A percentile compares a stretch with the other conserved stretches of the same genome.
phyloP scores from a whole-genome alignment of 176 grass and related monocot species.

The Panicum miliaceum region DNA sequence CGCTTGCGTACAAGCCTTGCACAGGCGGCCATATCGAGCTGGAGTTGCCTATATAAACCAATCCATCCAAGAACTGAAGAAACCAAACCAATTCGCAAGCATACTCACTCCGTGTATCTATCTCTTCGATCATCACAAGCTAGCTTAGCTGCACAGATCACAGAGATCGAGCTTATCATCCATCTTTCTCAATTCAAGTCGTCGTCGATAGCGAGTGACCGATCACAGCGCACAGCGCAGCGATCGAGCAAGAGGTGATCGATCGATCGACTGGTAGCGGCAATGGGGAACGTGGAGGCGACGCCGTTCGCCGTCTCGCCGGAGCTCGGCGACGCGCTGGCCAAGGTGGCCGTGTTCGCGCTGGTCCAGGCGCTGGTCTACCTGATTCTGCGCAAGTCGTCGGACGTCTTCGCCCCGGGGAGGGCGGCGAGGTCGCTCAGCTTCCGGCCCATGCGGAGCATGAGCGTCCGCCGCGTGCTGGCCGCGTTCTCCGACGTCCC shows the following conservation, averaged over 20 bases:
- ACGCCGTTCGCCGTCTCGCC: background rate
- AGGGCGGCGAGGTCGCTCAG: conserved; percentile 27
- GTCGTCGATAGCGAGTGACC: background rate
- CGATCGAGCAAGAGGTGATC: no score
- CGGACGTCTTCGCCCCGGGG: conserved; percentile 54
- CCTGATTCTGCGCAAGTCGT: conserved; percentile 59
- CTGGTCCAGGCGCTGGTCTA: conserved; percentile 67
- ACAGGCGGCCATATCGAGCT: background rate
- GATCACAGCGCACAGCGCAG: no score
- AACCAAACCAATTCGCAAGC: background rate
- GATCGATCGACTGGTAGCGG: background rate
- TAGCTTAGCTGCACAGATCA: background rate
- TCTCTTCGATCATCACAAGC: background rate
- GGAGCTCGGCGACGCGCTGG: conserved; percentile 51
- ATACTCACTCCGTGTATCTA: background rate
- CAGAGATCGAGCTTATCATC: background rate
- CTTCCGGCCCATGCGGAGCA: conserved; percentile 62
- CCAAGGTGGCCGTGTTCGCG: conserved; percentile 59
- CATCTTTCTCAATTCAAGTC: background rate
- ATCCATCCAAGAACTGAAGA: background rate
- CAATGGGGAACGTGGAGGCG: conserved; percentile 34
- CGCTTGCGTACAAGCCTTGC: conserved; percentile 55
- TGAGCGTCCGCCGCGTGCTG: conserved; percentile 59
- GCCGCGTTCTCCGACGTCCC: conserved; percentile 64
- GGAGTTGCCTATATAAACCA: conserved; percentile 42